Base-by-base conservation (phyloP, 2,329 filamentous ascomycete genomes). In the Cercospora janseana region DNA sequence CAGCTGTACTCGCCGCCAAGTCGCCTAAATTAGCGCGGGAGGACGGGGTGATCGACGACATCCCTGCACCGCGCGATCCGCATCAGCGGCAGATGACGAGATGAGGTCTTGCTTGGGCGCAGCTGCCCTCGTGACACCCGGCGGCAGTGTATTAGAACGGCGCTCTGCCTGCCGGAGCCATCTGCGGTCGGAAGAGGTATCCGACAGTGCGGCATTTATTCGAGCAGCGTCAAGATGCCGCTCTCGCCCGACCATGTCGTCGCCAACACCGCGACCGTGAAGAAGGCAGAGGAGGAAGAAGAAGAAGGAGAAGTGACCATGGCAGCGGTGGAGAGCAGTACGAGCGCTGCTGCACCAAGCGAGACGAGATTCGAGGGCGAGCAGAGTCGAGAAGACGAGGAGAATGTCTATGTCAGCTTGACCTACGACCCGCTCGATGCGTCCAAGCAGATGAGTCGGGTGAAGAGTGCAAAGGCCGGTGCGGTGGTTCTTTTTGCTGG, bases 401-500 rank as follows among this genome's bases (percentile, higher is more conserved):
- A 79, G 37, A 69, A 67, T 38, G 82, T 85, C 66, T 81, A 83
- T 66, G 85, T 90, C 31, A 81, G 80, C 43, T 75, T 94, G 6
- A 90, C 87, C 3, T 72, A 82, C 54, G 70, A 79, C 27, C 67
- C 73, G 32, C 79, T 93, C 51, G 75, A 83, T 63, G 70, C 78
- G 15, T 72, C 76, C 15, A 62, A 73, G 4, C 72, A 80, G 23
- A 85, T 89, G 69, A 74, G 83, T 58, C 77, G 75, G 38, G 87
- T 93, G 16, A 83, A 86, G 57, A 87, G 80, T 60, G 83, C 85
- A 15, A 79, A 82, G 61, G 86, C 87, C 8, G 87, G 87, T 4
- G 87, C 87, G 9, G 85, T 89, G 41, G 86, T 91, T 7, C 63
- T 90, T 26, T 91, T 91, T 66, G 83, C 85, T 51, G 87, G 86